Base-by-base conservation (phyloP, 192 early-diverging fungal species). In the Backusella liffmaniae region DNA sequence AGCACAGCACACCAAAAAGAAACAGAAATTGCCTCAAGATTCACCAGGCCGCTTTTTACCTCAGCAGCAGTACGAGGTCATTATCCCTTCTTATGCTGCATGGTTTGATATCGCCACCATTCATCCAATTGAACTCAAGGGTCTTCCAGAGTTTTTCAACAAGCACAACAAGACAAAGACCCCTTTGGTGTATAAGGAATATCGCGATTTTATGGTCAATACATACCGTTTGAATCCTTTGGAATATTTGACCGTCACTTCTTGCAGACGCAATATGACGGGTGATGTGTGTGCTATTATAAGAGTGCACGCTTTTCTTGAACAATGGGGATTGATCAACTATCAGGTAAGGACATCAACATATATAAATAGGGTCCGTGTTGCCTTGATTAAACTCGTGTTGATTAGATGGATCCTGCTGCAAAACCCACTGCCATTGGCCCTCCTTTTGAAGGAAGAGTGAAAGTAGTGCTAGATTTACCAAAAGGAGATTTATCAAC, bases 231-330 rank as follows among this genome's bases (percentile, higher is more conserved):
- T 97, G 70, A 98, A 96, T 80, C 97, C 98, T 0, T 78, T 86
- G 6, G 96, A 99, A 79, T 99, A 99, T 77, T 85, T 99, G 56
- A 99, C 98, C 1, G 96, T 99, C 13, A 99, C 98, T 4, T 97
- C 98, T 4, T 97, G 96, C 82, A 84, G 97, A 70, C 86, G 98
- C 41, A 98, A 98, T 83, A 84, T 99, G 77, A 94, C 95, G 1
- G 98, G 98, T n/a, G 98, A 99, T 85, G 98, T 98, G 16, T 98
- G 97, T 78, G 94, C 97, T 1, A 96, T 99, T 69, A 96, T 97
- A 81, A 88, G 98, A 66, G 95, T 99, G 4, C 98, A 99, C 84
- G 95, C 97, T 5, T 97, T 99, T 76, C 84, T 99, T 59, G 97
- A 99, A 84, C 96, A 99, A 81, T 99, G 98, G 98, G 98, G 98